Base-by-base conservation (phyloP, 2,329 filamentous ascomycete species). In the Fusarium buharicum region DNA sequence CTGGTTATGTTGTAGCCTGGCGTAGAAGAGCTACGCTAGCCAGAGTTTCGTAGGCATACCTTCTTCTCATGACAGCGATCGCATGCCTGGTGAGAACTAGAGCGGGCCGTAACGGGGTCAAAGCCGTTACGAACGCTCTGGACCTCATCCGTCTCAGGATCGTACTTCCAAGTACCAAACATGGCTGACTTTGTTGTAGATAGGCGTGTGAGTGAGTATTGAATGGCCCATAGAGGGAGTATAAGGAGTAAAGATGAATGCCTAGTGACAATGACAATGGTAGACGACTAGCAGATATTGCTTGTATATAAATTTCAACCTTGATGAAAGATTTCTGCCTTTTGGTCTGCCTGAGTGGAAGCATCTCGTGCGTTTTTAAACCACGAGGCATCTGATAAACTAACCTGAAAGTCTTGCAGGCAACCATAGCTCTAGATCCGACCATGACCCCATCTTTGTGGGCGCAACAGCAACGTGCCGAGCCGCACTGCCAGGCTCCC, bases 151-250 rank as follows among this genome's bases (percentile, higher is more conserved):
- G 74, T 76, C 62, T 76, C 75, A 3, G 73, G 73, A 52, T 77
- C 74, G 65, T 76, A 75, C 62, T 76, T 77, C 73, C 74, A 77
- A 11, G 75, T 77, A 14, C 70, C 71, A 57, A 77, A 77, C 75
- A 77, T 76, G 43, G 44, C 60, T 39, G 48, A 45, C n/a, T 43
- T 40, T 27, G 33, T 51, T 50, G 45, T 44, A 16, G 36, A 43
- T 34, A 6, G n/a, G 24, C 9, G 30, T 34, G 44, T 20, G 52
- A 50, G 12, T 18, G 57, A 41, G 38, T 50, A 46, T 17, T 68
- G 13, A 20, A 22, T 47, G 47, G 31, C 51, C 38, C 56, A 61
- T 64, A 57, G 33, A 51, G 50, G 40, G 30, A 31, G 30, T 31
- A 31, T 31, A 4, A 31, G 17, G 28, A 31, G 36, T 8, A 20